Evolutionary conservation across 2,329 filamentous ascomycete genomes (phyloP).

Genomic region (Cladosporium sp.): DNA sequence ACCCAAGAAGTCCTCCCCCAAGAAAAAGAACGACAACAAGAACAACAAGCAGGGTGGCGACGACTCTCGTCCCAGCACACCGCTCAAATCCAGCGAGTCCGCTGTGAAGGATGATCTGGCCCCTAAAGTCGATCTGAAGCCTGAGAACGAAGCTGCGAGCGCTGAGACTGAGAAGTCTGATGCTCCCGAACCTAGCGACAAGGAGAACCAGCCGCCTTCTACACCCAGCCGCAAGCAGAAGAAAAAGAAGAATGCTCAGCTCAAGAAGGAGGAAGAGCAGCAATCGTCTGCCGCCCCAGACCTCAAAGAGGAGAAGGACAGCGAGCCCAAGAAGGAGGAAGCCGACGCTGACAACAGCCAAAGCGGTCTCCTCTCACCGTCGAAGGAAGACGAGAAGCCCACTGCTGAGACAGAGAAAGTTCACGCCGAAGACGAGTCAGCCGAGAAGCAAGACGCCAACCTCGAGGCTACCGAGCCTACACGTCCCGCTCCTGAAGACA

Average conservation of each 20-base stretch:
- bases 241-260: slow-evolving; percentile 13
- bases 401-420: slow-evolving; percentile 20
- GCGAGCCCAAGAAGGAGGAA: slow-evolving; percentile 10
- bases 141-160: neutral
- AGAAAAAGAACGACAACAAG: slow-evolving; percentile 18
- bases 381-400: slow-evolving; percentile 16
- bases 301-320: slow-evolving; percentile 13
- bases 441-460: slow-evolving; percentile 29
- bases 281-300: slow-evolving; percentile 4
- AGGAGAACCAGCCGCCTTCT: slow-evolving; percentile 9
- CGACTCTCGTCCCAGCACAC: slow-evolving; percentile 10
- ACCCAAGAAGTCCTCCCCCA: slow-evolving; percentile 16
- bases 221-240: slow-evolving; percentile 16
- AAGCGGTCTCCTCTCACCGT: slow-evolving; percentile 7
- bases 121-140: slow-evolving; percentile 12
- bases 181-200: slow-evolving; percentile 12
- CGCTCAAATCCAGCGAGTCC: slow-evolving; percentile 10
- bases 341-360: neutral
- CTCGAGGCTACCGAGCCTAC: slow-evolving; percentile 25
- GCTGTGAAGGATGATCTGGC: slow-evolving; percentile 6
- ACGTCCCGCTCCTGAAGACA: slow-evolving; percentile 23
- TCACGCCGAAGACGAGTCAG: slow-evolving; percentile 21
- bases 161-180: neutral
- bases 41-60: slow-evolving; percentile 11
- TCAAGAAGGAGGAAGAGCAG: slow-evolving; percentile 11